These are phyloP conservation scores for Coprinopsis marcescibilis DNA, from an alignment of 768 basidiomycete species.

Conservation along the genomic window DNA sequence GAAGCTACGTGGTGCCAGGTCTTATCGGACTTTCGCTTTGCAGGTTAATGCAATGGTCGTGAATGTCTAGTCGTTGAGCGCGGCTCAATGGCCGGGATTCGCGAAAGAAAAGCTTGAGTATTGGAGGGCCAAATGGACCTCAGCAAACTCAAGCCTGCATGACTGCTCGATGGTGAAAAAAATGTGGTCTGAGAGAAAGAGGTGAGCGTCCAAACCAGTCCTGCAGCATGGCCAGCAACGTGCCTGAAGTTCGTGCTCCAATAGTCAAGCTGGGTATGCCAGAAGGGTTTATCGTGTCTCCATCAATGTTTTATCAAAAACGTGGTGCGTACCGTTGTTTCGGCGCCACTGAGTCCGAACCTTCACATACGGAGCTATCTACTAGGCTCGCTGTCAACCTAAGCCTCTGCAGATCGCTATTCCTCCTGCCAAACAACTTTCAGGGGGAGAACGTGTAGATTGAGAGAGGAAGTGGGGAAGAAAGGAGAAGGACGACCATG, in stretches of 20 bases:
- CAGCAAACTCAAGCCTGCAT: constrained; percentile 74
- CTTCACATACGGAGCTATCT: too few relatives aligned
- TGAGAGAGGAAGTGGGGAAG: too few relatives aligned
- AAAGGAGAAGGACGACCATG: too few relatives aligned
- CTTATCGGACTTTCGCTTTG: constrained; percentile 18
- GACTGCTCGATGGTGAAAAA: constrained; percentile 20
- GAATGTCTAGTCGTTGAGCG: constrained; percentile 9
- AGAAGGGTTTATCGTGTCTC: constrained; percentile 9
- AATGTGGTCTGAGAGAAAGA: constrained; percentile 12
- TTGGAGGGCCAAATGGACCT: constrained; percentile 64
- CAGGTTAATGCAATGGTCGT: constrained; percentile 11
- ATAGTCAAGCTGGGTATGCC: constrained; percentile 4
- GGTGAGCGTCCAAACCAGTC: neutral
- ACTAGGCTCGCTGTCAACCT: too few relatives aligned
- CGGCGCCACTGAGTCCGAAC: neutral
- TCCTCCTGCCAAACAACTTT: too few relatives aligned
- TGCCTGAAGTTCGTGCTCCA: constrained; percentile 17
- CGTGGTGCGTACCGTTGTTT: neutral
- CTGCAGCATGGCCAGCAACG: constrained; percentile 17
- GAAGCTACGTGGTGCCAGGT: constrained; percentile 22
- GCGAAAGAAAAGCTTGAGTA: constrained; percentile 46
- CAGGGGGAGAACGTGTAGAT: too few relatives aligned
- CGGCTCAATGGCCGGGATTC: constrained; percentile 18
- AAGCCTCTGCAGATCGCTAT: too few relatives aligned
- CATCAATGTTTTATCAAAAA: constrained; percentile 7